Evolutionary conservation across 805 yeast genomes (phyloP), one percentile per base, ranked within the genome.

Genomic region (Cyberlindnera xylosilytica): DNA sequence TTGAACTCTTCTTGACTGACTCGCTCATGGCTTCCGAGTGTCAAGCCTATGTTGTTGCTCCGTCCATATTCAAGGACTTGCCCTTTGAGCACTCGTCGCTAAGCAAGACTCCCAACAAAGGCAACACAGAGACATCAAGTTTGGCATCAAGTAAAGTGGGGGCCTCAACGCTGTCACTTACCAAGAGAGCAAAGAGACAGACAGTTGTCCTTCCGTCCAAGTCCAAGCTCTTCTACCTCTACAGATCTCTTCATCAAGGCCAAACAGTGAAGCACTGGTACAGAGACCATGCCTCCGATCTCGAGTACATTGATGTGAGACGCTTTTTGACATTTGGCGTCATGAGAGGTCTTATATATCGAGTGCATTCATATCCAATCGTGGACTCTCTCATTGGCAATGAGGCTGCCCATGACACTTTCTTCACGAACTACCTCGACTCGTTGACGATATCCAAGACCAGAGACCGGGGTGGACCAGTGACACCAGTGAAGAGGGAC

Each of bases 291-390:
- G 69, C 68, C 30, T 74, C 74, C 36, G 63, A 66, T 4, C 65
- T 93, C 15, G 56, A 65, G 19, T 74, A 79, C 49, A 78, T 95
- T 32, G 99, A 93, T 61, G 69, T 93, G 4, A 72, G 98, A 49
- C 68, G 95, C 41, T 87, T 93, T 53, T 69, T 93, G 17, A 79
- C 89, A 16, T 93, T 90, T 69, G 99, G 99, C 1, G 73, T 87
- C 2, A 68, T 87, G 19, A 76, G 88, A 47, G 88, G 95, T 0
- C 56, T 93, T 6, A 83, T 95, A 8, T 89, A 89, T 58, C 66
- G 97, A 39, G 85, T 89, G 1, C 75, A 84, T 42, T 69, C 89
- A 17, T 87, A 78, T 56, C 97, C 98, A 0, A 42, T 56, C 9
- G 46, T 53, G 17, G 59, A 53, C 22, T 41, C 54, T 8, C 41